These are phyloP conservation scores for Rhodotorula sp. DNA, from an alignment of 1,284 basidiomycete genomes.

Conservation along the genomic window DNA sequence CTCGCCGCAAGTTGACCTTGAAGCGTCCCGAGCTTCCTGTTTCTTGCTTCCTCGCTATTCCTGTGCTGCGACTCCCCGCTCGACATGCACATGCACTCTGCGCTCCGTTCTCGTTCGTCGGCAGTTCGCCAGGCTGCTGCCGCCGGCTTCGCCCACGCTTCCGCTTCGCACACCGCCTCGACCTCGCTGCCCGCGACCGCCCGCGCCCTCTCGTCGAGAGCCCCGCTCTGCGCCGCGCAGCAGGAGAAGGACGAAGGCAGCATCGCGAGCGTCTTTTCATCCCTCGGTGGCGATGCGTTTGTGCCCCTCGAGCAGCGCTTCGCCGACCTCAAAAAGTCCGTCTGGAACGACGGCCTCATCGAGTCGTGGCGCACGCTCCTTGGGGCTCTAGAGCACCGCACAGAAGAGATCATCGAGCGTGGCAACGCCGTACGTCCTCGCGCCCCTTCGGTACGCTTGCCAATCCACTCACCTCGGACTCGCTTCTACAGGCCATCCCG, in stretches of 20 bases:
- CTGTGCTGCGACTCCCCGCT: no score
- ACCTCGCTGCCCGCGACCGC: background rate
- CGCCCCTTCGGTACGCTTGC: constrained; percentile 2
- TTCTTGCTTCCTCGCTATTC: no score
- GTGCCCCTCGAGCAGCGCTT: constrained; percentile 19
- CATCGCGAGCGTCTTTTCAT: constrained; percentile 64
- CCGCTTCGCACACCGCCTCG: no score
- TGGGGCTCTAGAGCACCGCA: constrained; percentile 56
- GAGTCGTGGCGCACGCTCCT: constrained; percentile 64
- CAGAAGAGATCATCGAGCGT: constrained; percentile 55
- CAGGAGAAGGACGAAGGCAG: constrained; percentile 53
- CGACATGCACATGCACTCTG: no score
- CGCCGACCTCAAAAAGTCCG: constrained; percentile 5
- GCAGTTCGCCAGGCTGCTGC: no score
- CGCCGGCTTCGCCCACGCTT: no score
- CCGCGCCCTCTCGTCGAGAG: background rate
- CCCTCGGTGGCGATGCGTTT: constrained; percentile 48
- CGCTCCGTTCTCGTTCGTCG: no score
- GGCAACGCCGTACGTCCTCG: constrained; percentile 58
- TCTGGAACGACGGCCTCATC: constrained; percentile 54
- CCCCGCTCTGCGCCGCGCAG: background rate
- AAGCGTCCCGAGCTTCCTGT: no score
- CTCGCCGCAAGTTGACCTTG: no score
- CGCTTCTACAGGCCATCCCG: constrained; percentile 59
- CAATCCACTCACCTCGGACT: background rate